A percentile compares a stretch with the other conserved stretches of the same genome.
Conservation (phyloP, 2,329 filamentous ascomycete genomes). For the Trichophyton verrucosum region DNA sequence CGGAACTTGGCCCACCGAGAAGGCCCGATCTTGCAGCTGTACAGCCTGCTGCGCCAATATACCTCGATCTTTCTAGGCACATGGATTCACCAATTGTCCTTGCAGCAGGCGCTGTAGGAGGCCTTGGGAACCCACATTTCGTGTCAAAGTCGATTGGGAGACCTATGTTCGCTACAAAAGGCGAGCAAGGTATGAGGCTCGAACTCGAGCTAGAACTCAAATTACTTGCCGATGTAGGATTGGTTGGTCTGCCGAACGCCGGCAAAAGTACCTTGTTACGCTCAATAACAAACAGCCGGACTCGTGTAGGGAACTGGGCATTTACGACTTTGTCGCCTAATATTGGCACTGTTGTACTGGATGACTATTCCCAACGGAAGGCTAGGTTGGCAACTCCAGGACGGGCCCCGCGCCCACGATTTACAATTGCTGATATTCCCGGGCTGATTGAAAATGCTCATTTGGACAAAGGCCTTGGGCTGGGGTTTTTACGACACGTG, state of each 20-base stretch:
- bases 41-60: conserved; percentile 61
- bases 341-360: conserved; percentile 88
- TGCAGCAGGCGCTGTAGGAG: conserved; percentile 75
- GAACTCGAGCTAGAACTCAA: conserved; percentile 83
- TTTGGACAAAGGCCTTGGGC: conserved; percentile 76
- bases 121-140: conserved; percentile 89
- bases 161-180: conserved; percentile 80
- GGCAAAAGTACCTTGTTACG: conserved; percentile 89
- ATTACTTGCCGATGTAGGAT: conserved; percentile 82
- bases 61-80: conserved; percentile 59
- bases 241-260: conserved; percentile 90
- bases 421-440: conserved; percentile 92
- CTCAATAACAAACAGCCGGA: conserved; percentile 74
- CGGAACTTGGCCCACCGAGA: conserved; percentile 43
- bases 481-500: conserved; percentile 86
- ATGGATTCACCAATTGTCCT: conserved; percentile 77
- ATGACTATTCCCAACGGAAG: conserved; percentile 70
- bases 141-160: conserved; percentile 59
- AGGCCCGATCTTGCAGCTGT: conserved; percentile 47
- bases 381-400: conserved; percentile 35
- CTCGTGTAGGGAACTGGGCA: conserved; percentile 85
- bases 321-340: conserved; percentile 94
- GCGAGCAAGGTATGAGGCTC: conserved; percentile 65
- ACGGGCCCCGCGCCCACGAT: conserved; percentile 55
- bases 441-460: conserved; percentile 88